Evolutionary conservation across 805 yeast genomes (phyloP).

Genomic region (Kodamaea hsintzibuensis): DNA sequence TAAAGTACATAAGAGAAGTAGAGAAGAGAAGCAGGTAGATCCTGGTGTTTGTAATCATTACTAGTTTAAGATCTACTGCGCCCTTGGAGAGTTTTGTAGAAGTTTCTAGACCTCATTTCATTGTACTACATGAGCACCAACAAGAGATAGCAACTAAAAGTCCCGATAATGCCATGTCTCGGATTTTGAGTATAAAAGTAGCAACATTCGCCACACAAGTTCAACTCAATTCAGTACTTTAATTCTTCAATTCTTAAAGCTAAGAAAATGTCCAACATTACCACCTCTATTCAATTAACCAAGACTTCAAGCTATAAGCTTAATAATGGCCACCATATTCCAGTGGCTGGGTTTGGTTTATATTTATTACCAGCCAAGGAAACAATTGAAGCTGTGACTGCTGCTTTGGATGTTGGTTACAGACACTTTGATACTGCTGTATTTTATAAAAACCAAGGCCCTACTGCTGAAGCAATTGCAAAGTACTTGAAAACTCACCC

Average conservation of each 20-base stretch:
- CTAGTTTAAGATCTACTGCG: too few species aligned
- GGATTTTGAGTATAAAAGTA: background rate
- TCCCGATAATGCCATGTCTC: too few species aligned
- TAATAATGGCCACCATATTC: conserved; percentile 56
- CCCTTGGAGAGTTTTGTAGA: too few species aligned
- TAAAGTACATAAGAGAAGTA: too few species aligned
- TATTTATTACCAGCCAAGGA: conserved; percentile 42
- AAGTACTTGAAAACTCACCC: conserved; percentile 51
- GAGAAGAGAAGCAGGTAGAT: too few species aligned
- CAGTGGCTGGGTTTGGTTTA: conserved; percentile 59
- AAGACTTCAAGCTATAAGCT: conserved; percentile 42
- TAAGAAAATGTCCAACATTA: conserved; percentile 36
- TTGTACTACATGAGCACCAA: too few species aligned
- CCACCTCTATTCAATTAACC: conserved; percentile 36
- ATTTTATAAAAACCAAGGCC: conserved; percentile 62
- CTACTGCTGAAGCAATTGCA: conserved; percentile 59
- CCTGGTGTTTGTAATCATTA: too few species aligned
- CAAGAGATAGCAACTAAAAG: too few species aligned
- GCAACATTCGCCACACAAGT: background rate
- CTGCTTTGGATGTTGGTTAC: conserved; percentile 66
- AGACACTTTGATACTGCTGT: conserved; percentile 77
- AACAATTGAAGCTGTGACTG: conserved; percentile 46
- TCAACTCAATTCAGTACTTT: too few species aligned
- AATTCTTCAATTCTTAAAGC: background rate
- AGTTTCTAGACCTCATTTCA: too few species aligned